These are phyloP conservation scores for Leccinum variicolor DNA, from an alignment of 768 basidiomycete species.

Conservation along the genomic window DNA sequence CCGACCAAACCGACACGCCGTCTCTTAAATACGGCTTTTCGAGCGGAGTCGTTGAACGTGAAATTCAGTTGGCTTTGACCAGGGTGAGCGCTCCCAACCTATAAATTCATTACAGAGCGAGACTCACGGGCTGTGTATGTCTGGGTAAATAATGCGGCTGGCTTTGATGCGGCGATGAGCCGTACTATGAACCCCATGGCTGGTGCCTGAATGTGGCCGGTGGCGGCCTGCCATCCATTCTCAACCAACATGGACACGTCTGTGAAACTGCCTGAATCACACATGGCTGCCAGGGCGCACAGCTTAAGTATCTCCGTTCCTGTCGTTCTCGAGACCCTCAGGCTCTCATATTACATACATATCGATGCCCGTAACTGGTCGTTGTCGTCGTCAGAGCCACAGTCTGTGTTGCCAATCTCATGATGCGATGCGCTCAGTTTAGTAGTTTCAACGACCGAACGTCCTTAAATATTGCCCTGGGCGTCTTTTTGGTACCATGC, in stretches of 20 bases:
- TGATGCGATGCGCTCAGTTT: not conserved
- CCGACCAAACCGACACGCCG: not conserved
- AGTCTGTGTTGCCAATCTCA: not conserved
- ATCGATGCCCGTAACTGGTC: not conserved
- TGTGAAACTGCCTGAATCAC: not conserved
- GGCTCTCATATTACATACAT: not conserved
- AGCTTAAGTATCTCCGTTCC: not conserved
- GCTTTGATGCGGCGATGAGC: slow-evolving; percentile 5
- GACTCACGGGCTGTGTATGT: slow-evolving; percentile 19
- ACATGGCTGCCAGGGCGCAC: slow-evolving; percentile 6
- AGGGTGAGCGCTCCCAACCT: not conserved
- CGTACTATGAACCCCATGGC: slow-evolving; percentile 9
- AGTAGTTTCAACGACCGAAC: not conserved
- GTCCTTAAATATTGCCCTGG: not conserved
- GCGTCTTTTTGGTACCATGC: not conserved
- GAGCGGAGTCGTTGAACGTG: slow-evolving; percentile 20
- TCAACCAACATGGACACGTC: not conserved
- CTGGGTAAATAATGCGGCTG: slow-evolving; percentile 16
- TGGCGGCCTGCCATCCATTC: not conserved
- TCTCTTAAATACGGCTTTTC: slow-evolving; percentile 14
- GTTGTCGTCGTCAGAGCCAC: not conserved
- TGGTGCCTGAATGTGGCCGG: slow-evolving; percentile 19
- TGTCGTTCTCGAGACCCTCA: not conserved
- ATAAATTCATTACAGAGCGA: not conserved
- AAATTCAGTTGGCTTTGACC: slow-evolving; percentile 1